Conservation (phyloP, 441 rosid genomes). For the Croton setiger region DNA sequence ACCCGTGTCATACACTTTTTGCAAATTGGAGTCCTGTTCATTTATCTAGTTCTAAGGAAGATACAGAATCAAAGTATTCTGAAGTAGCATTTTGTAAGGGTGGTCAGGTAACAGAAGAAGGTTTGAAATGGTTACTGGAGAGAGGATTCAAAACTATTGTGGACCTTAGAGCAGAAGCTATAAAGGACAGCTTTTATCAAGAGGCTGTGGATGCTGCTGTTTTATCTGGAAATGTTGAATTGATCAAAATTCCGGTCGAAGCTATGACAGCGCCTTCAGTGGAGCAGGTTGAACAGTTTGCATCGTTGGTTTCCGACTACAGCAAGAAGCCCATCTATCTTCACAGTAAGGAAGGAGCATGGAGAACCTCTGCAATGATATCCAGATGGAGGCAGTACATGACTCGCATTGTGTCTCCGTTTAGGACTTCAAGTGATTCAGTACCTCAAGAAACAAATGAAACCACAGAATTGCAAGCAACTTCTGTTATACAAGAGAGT, state of each 20-base stretch:
- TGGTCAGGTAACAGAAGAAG: constrained; percentile 90
- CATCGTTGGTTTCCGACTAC: constrained; percentile 65
- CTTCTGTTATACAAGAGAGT: constrained; percentile 23
- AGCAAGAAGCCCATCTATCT: constrained; percentile 82
- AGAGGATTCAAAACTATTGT: constrained; percentile 79
- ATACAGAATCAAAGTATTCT: constrained; percentile 36
- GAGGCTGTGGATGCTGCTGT: constrained; percentile 63
- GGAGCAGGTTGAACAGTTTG: constrained; percentile 93
- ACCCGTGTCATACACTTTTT: constrained; percentile 68
- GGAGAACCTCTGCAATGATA: constrained; percentile 90
- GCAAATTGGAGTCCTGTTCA: constrained; percentile 84
- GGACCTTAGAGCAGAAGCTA: constrained; percentile 77
- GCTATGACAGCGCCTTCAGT: constrained; percentile 79
- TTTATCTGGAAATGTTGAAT: constrained; percentile 51
- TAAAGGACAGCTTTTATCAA: constrained; percentile 82
- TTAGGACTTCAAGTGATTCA: constrained; percentile 20
- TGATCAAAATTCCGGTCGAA: constrained; percentile 77
- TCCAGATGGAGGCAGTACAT: constrained; percentile 95
- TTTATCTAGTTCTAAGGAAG: constrained; percentile 58
- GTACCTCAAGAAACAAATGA: constrained; percentile 28
- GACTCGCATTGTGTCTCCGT: constrained; percentile 45
- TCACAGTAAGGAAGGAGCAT: constrained; percentile 89
- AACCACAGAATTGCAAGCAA: constrained; percentile 25
- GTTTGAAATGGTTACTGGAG: constrained; percentile 77
- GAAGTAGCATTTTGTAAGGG: constrained; percentile 87